Base-by-base conservation (phyloP, 1,284 basidiomycete species). In the Coniferiporia sulphurascens region DNA sequence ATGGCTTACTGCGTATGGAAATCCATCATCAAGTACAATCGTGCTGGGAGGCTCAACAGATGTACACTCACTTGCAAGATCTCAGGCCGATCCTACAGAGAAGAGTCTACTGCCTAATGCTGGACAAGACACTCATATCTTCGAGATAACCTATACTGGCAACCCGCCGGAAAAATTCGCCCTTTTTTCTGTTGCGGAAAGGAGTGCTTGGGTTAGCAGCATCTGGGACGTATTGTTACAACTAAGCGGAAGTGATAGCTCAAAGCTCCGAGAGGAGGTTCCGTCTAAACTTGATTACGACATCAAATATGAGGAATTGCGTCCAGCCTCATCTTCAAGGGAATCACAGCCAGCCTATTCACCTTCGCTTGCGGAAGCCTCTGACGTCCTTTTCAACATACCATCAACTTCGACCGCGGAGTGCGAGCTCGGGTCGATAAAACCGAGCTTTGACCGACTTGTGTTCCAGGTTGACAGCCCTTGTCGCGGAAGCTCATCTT, bases 181-280 rank as follows among this genome's bases (percentile, higher is more conserved):
- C 1, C 81, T 79, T 1, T 68, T 70, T 6, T 82, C 83, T 38
- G 78, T 82, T n/a, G 76, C 78, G 61, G 84, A 86, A 58, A 74
- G 87, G 55, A 86, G 86, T 5, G 76, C 76, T 17, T 90, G 87
- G 87, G 78, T 90, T 55, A 85, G 81, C 65, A 78, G 81, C 3
- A 82, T 89, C 55, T 90, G 87, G 87, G 84, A 89, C 66, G 74
- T 75, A 1, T 76, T 88, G 22, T 71, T 88, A 32, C 72, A 74
- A 48, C 3, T 70, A 71, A 19, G 78, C 73, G 66, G 71, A 71
- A 56, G 62, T 66, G 41, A 65, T 62, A 54, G 58, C 60, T 4
- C 22, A 3, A 32, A 55, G 4, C n/a, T 15, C 17, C 45, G 34
- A 15, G 43, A 17, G 8, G 5, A 17, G 5, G 35, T 10, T 49